phyloP scores from a whole-genome alignment of 768 basidiomycete species.

The Calvatia gigantea region DNA sequence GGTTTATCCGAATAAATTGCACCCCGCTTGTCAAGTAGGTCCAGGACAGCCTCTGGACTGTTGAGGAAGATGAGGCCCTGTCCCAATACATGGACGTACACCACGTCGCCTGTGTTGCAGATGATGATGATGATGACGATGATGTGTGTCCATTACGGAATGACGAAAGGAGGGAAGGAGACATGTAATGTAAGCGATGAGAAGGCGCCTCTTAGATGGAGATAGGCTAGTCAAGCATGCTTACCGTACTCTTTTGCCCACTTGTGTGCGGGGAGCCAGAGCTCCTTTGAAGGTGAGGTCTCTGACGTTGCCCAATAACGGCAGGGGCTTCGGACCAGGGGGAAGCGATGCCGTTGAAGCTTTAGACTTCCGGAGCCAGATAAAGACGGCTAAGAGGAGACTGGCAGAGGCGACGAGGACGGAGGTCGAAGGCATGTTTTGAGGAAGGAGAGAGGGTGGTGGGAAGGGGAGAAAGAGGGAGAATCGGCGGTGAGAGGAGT shows the following conservation, averaged over 20 bases:
- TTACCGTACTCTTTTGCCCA: conserved; percentile 67
- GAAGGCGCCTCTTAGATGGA: neutral
- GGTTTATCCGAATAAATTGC: conserved; percentile 76
- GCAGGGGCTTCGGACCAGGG: conserved; percentile 66
- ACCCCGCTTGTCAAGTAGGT: conserved; percentile 69
- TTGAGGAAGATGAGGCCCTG: conserved; percentile 69
- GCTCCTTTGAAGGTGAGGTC: conserved; percentile 58
- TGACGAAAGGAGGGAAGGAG: neutral
- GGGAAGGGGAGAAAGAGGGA: conserved; percentile 10
- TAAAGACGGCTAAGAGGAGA: conserved; percentile 35
- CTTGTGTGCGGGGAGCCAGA: conserved; percentile 57
- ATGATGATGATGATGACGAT: too few species aligned
- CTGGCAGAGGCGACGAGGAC: conserved; percentile 13
- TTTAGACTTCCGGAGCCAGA: conserved; percentile 43
- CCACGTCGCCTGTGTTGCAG: conserved; percentile 59
- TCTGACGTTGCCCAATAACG: conserved; percentile 59
- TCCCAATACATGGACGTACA: conserved; percentile 62
- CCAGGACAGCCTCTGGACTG: conserved; percentile 51
- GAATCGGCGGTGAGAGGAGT: conserved; percentile 4
- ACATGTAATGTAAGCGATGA: conserved; percentile 7
- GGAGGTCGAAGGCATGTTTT: conserved; percentile 6
- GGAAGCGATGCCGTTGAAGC: conserved; percentile 42
- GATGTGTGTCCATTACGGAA: neutral
- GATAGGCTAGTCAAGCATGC: conserved; percentile 20
- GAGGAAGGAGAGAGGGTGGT: conserved; percentile 2